Base-by-base conservation (phyloP, 2,329 filamentous ascomycete genomes). In the Phialophora tarda region DNA sequence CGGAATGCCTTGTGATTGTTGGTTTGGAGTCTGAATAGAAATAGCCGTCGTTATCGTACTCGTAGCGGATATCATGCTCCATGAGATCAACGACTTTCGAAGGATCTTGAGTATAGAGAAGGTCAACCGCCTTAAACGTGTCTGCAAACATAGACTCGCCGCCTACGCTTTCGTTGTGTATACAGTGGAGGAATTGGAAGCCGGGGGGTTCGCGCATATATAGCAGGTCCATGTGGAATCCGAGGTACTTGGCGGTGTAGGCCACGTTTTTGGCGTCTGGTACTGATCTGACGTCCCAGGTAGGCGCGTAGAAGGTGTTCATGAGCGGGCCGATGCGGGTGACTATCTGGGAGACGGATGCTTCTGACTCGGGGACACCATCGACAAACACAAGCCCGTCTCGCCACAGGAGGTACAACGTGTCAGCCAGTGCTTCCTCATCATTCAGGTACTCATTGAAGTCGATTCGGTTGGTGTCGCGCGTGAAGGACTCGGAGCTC, bases 141-240 rank as follows among this genome's bases (percentile, higher is more conserved):
- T 98, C 93, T 66, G 88, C 88, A 79, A 98, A 99, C 60, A 96
- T 83, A 0, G 92, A 96, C 73, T 92, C 89, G 55, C 94, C 95
- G 21, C 94, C 94, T 0, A 84, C 80, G 71, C 88, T 89, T 1
- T 88, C 89, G 73, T 96, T 96, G 69, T 90, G 86, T 50, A 98
- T 83, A 74, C 93, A 97, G 79, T 98, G 95, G 3, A 98, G 86
- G 26, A 98, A 82, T 78, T 99, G 94, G 59, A 95, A 86, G 34
- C 89, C 88, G 0, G 94, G 94, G 2, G 91, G 88, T 59, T 91
- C 86, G 14, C 85, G 81, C 78, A 95, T 89, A 79, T 98, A 98
- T 63, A 97, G 84, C 48, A 98, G 84, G 76, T 98, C 95, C 86
- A 97, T 95, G 80, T 99, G 95, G 56, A 97, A 88, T 17, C 91